Evolutionary conservation across 495 filamentous ascomycete genomes (phyloP).

Genomic region (Aspergillus sclerotiicarbonarius): DNA sequence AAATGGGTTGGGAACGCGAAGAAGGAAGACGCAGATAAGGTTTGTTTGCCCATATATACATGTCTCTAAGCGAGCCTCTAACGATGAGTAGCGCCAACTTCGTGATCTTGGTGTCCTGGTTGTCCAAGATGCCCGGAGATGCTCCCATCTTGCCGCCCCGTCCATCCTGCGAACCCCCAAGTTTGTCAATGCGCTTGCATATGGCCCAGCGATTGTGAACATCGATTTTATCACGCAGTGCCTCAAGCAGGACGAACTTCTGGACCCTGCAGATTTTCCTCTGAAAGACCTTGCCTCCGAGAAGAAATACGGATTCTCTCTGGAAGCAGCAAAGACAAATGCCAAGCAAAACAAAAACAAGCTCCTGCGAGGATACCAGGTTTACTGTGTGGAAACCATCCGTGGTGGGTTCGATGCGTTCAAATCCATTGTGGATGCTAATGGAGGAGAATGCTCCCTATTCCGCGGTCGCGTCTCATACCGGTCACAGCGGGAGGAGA

Average conservation of each 20-base stretch:
- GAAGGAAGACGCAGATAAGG: conserved; percentile 76
- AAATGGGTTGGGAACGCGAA: conserved; percentile 67
- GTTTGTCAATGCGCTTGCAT: conserved; percentile 82
- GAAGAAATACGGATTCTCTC: conserved; percentile 61
- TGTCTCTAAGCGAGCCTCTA: conserved; percentile 15
- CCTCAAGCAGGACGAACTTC: conserved; percentile 58
- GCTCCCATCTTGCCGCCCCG: conserved; percentile 85
- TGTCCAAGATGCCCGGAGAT: conserved; percentile 67
- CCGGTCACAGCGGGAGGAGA: conserved; percentile 42
- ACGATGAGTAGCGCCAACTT: conserved; percentile 64
- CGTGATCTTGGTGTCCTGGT: conserved; percentile 81
- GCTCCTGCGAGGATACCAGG: conserved; percentile 66
- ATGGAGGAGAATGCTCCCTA: conserved; percentile 78
- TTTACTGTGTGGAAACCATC: conserved; percentile 79
- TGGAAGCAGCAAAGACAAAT: conserved; percentile 60
- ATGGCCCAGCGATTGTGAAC: conserved; percentile 68
- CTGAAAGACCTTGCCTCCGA: conserved; percentile 72
- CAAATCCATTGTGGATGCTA: conserved; percentile 77
- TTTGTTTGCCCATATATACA: conserved; percentile 40
- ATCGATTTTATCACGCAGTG: conserved; percentile 78
- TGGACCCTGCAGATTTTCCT: conserved; percentile 58
- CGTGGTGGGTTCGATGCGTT: conserved; percentile 80
- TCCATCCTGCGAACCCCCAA: conserved; percentile 84
- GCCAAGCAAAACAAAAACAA: conserved; percentile 73
- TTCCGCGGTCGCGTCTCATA: conserved; percentile 72